phyloP scores from a whole-genome alignment of 257 asterid genomes.

The Penstemon eatonii region DNA sequence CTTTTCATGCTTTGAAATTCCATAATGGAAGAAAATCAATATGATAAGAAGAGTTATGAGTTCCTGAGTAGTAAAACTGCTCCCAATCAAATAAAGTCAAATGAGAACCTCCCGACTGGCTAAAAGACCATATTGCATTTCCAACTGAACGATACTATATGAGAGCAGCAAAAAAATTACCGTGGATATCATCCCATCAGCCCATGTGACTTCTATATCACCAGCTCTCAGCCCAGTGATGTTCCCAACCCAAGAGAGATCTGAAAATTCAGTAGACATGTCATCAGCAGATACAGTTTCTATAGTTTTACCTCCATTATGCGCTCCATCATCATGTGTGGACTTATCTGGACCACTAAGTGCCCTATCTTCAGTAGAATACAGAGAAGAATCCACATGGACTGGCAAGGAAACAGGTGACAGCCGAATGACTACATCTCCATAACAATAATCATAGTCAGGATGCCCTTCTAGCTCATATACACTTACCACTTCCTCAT shows the following conservation, averaged over 20 bases:
- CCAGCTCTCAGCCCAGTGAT: slow-evolving; percentile 86
- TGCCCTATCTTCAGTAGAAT: slow-evolving; percentile 37
- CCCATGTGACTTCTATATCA: slow-evolving; percentile 97
- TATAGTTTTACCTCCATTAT: slow-evolving; percentile 30
- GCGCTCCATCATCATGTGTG: slow-evolving; percentile 34
- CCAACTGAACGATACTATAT: not conserved
- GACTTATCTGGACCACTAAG: slow-evolving; percentile 39
- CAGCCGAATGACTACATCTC: slow-evolving; percentile 93
- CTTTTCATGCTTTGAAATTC: not conserved
- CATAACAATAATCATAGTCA: slow-evolving; percentile 95
- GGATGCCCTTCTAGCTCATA: slow-evolving; percentile 99
- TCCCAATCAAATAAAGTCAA: not conserved
- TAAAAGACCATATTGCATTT: not conserved
- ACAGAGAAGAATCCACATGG: slow-evolving; percentile 34
- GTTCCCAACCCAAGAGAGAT: slow-evolving; percentile 97
- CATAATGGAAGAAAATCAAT: not conserved
- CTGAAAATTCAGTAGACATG: slow-evolving; percentile 53
- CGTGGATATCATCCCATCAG: slow-evolving; percentile 94
- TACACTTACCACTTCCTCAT: slow-evolving; percentile 91
- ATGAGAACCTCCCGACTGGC: not conserved
- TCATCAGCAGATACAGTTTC: slow-evolving; percentile 43
- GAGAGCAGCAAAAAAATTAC: slow-evolving; percentile 40
- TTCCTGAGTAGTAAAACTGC: not conserved
- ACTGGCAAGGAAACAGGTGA: slow-evolving; percentile 66
- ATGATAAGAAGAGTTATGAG: not conserved